Evolutionary conservation across 257 asterid genomes (phyloP), one percentile per base, ranked within the genome.

Genomic region (Forsythia viridissima): DNA sequence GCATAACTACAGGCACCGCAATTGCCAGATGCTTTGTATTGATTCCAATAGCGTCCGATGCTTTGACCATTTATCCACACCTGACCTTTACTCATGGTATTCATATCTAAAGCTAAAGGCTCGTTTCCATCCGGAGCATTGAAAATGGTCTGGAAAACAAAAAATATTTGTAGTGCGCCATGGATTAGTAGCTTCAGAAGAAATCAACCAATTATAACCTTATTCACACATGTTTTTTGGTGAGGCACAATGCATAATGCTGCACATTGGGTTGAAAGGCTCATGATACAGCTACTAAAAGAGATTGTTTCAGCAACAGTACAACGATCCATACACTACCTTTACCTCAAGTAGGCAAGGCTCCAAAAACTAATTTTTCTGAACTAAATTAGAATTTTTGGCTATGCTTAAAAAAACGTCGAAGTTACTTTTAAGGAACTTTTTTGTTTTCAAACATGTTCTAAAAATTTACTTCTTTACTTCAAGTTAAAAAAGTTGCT

Each of bases 21-120:
- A 37, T 77, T 82, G 5, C 91, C 94, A 0, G 92, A 83, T 77
- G 99, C 98, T 87, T 93, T 91, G 85, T 90, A 87, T 83, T 85
- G 94, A 71, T 94, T 91, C 93, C 92, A 92, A 74, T 90, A 91
- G 41, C 99, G 92, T 41, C 99, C 99, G 30, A 95, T 85, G 91
- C 92, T 91, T 79, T 86, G 91, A 34, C 99, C 98, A 6, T 95
- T 95, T 84, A 95, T 90, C 99, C 99, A 95, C 30, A 91, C 88
- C 80, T 95, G 99, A 74, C 99, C 99, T 84, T 95, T 95, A 80
- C 99, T 93, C 99, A 95, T 93, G 73, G 89, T 85, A 74, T 79
- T 85, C 98, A 95, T 92, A 79, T 95, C 99, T 76, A 95, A 86
- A 76, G 99, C 99, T 82, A 95, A 80, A 12, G 99, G 99, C 72